phyloP scores from a whole-genome alignment of 495 filamentous ascomycete genomes.

The Tuber umbilicatum region DNA sequence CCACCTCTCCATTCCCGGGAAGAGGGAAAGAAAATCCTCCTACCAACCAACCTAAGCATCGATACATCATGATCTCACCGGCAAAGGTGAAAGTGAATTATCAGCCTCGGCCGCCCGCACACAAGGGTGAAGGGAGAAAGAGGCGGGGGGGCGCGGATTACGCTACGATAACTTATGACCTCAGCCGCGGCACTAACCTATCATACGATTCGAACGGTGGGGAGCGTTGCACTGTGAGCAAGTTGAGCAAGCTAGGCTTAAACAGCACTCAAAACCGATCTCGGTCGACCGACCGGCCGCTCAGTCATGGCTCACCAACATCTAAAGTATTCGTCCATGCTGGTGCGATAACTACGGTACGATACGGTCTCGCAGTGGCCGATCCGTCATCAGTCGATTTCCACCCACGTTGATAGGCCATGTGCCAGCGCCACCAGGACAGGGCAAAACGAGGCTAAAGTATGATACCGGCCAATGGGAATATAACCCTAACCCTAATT shows the following conservation, averaged over 20 bases:
- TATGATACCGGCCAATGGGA: neutral
- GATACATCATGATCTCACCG: neutral
- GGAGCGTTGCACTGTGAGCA: neutral
- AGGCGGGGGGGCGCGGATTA: neutral
- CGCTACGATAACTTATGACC: neutral
- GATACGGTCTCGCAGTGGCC: neutral
- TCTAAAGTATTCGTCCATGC: too few species aligned
- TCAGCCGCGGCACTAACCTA: neutral
- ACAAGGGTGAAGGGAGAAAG: neutral
- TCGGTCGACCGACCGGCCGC: neutral
- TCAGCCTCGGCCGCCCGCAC: neutral
- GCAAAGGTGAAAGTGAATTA: neutral
- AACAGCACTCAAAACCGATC: neutral
- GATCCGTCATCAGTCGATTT: neutral
- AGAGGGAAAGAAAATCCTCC: neutral
- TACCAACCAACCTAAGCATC: neutral
- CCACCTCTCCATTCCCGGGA: too few species aligned
- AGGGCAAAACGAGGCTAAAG: neutral
- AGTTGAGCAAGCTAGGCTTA: neutral
- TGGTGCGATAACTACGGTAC: too few species aligned
- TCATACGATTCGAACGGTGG: neutral
- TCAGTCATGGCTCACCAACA: neutral
- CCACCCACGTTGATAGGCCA: too few species aligned
- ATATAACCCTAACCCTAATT: neutral
- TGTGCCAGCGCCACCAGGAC: too few species aligned